Conservation (phyloP, 129 eudicot genomes). For the Flaveria ramosissima region DNA sequence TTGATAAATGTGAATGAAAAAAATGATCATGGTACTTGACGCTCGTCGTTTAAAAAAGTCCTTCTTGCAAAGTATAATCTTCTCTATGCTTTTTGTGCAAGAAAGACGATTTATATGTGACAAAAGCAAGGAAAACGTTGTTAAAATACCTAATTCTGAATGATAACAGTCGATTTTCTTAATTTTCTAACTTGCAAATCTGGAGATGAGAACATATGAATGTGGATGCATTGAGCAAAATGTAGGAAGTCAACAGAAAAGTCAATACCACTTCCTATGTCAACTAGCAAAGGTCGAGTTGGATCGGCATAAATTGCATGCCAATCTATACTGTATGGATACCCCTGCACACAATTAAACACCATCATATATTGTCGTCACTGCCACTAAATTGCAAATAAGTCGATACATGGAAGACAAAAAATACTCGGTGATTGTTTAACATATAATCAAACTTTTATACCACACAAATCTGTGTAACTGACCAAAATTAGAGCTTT, state of each 20-base stretch:
- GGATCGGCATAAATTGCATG: constrained; percentile 56
- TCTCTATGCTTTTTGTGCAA: not conserved
- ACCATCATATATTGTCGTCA: not conserved
- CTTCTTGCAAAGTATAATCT: too few species aligned
- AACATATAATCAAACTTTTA: not conserved
- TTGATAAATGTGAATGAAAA: not conserved
- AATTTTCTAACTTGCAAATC: not conserved
- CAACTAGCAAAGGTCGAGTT: constrained; percentile 70
- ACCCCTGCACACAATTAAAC: constrained; percentile 61
- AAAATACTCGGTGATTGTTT: not conserved
- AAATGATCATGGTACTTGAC: not conserved
- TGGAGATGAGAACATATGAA: constrained; percentile 15
- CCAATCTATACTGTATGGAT: constrained; percentile 75
- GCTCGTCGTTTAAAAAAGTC: not conserved
- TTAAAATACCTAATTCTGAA: not conserved
- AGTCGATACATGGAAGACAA: not conserved
- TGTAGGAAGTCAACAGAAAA: constrained; percentile 17
- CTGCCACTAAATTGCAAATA: too few species aligned
- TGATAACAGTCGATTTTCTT: not conserved
- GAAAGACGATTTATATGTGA: constrained; percentile 5
- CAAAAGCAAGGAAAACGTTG: not conserved
- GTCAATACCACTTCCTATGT: constrained; percentile 81
- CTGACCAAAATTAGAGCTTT: constrained; percentile 6
- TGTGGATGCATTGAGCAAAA: not conserved
- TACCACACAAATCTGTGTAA: not conserved